phyloP scores from a whole-genome alignment of 2,329 filamentous ascomycete genomes.

The Aschersonia sp. region DNA sequence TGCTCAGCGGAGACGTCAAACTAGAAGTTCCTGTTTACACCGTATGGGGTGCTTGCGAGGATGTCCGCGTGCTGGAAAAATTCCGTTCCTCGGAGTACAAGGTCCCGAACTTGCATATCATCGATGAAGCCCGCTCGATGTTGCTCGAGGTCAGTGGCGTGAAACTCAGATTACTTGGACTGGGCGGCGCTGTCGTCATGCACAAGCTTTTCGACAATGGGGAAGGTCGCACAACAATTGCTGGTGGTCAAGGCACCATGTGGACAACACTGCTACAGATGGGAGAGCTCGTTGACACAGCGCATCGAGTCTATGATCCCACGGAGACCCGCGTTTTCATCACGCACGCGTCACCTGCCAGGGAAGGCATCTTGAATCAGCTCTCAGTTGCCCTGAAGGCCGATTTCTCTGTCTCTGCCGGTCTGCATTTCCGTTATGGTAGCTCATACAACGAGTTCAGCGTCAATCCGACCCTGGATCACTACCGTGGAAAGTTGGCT shows the following conservation, averaged over 20 bases:
- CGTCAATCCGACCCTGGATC: constrained; percentile 92
- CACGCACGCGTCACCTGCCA: constrained; percentile 90
- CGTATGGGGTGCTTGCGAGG: constrained; percentile 97
- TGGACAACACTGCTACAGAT: constrained; percentile 98
- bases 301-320: constrained; percentile 94
- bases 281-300: constrained; percentile 94
- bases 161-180: constrained; percentile 82
- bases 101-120: constrained; percentile 92
- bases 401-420: constrained; percentile 94
- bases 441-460: constrained; percentile 99
- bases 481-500: constrained; percentile 95
- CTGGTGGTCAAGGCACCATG: constrained; percentile 96
- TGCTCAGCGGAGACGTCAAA: constrained; percentile 77
- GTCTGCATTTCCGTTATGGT: constrained; percentile 94
- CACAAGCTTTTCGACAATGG: constrained; percentile 99
- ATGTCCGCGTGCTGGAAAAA: constrained; percentile 93
- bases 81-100: constrained; percentile 97
- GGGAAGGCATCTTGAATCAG: constrained; percentile 93
- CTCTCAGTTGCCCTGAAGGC: constrained; percentile 94
- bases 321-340: constrained; percentile 95
- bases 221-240: constrained; percentile 93
- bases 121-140: constrained; percentile 94
- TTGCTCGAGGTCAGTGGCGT: constrained; percentile 89
- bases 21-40: constrained; percentile 96
- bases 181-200: constrained; percentile 96